Base-by-base conservation (phyloP, 1,284 basidiomycete species). In the Ceratobasidium sp. region DNA sequence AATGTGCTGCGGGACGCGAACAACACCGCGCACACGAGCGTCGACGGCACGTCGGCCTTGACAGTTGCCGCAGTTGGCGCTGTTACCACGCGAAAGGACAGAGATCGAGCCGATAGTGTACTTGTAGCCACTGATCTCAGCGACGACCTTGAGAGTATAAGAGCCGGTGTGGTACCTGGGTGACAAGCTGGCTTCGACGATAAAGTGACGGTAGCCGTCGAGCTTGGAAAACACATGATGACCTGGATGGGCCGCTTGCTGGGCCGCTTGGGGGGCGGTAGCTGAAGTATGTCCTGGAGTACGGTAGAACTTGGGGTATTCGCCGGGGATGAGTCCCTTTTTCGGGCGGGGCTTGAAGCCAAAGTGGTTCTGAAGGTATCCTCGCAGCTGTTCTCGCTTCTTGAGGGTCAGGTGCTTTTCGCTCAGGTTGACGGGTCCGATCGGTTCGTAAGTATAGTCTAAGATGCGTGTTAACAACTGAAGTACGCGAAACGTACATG, bases 371-470 rank as follows among this genome's bases (percentile, higher is more conserved):
- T 64, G 61, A 12, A 64, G 48, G 30, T 18, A 6, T 12, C 18
- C 46, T 3, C 46, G 45, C 32, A 30, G 28, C 1, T 0, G 4
- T 26, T 64, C 45, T 10, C 61, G 61, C 18, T 64, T 3, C 28
- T 52, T 1, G 30, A 9, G 30, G 14, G 48, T 14, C 0, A 32
- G 34, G 10, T 58, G 5, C 30, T 18, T 39, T 2, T 34, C 34
- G 10, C 18, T 21, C 32, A 34, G 21, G 30, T 39, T 12, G 3
- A 39, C 55, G n/a, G 36, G 23, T 58, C 46, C 53, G 28, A 71
- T 48, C 2, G 67, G 55, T 9, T 14, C 18, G 32, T 71, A 71
- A 14, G 67, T 71, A 53, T 58, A 71, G 36, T 71, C 67, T 71
- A 18, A 50, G 5, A n/a, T 18, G 10, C 32, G 53, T 32, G 9